Conservation (phyloP, 2,329 filamentous ascomycete species). For the Claviceps humidiphila region DNA sequence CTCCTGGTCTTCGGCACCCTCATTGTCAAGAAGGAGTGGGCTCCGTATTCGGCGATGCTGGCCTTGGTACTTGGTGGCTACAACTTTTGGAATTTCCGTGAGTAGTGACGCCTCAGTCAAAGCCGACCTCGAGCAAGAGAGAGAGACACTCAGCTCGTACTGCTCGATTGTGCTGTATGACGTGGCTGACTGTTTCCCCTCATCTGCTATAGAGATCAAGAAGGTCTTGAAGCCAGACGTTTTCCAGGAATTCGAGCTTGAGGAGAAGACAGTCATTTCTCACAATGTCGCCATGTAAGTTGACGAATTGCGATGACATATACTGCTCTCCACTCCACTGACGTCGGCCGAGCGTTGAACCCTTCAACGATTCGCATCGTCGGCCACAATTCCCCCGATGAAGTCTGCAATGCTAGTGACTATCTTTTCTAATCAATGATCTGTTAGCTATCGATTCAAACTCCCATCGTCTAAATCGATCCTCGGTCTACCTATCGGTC, state of each 20-base stretch:
- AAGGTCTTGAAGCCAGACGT: constrained; percentile 75
- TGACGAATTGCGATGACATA: background rate
- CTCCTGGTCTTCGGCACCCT: constrained; percentile 63
- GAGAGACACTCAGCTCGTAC: background rate
- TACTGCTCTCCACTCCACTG: background rate
- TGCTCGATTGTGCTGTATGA: constrained; percentile 2
- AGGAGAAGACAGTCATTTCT: constrained; percentile 88
- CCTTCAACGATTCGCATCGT: background rate
- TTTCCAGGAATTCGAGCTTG: constrained; percentile 87
- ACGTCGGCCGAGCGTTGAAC: background rate
- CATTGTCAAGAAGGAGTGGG: constrained; percentile 68
- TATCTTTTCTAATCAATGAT: background rate
- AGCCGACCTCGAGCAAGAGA: background rate
- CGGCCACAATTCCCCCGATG: background rate
- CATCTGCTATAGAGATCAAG: constrained; percentile 44
- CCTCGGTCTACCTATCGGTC: constrained; percentile 92
- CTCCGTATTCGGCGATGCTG: constrained; percentile 54
- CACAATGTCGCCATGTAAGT: constrained; percentile 94
- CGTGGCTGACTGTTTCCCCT: constrained; percentile 2
- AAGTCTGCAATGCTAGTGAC: background rate
- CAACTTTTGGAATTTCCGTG: constrained; percentile 62
- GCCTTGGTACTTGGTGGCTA: constrained; percentile 53
- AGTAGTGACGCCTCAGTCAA: constrained; percentile 22
- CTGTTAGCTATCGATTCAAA: constrained; percentile 76
- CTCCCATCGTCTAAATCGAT: constrained; percentile 67